Base-by-base conservation (phyloP, 2,329 filamentous ascomycete species). In the Hymenoscyphus fraxineus region DNA sequence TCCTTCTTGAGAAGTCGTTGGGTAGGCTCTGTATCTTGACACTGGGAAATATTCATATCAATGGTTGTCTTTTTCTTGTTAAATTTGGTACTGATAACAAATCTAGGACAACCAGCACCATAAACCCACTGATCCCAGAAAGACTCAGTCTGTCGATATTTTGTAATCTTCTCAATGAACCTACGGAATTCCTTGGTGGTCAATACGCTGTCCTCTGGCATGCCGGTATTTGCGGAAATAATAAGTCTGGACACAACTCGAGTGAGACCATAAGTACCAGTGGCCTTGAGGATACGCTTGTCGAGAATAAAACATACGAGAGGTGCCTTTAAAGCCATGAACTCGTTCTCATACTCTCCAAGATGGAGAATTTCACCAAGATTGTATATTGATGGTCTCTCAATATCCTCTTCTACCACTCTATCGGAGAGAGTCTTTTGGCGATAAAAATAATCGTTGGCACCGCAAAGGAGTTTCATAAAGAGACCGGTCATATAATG, bases 1-100 rank as follows among this genome's bases (percentile, higher is more conserved):
- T 87, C 81, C 67, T 90, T 90, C 22, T 88, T 84, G 15, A 96
- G 80, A 3, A 77, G 78, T 2, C 76, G 84, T 73, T 77, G 82
- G 74, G 78, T 83, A 44, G 75, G 72, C 31, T 74, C 79, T 16
- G 79, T 81, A 51, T 81, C 78, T 66, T 88, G 82, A 38, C 84
- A 85, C 76, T 99, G 96, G 60, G 85, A 85, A 68, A 99, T 91
- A 10, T 87, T 89, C 82, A 99, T 90, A 76, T 98, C 93, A 1
- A 99, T 92, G 35, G 94, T 93, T 3, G 98, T 83, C 71, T 96
- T 91, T 80, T 99, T 99, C 80, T 98, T 98, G 75, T 99, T 99
- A 79, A 99, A 99, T 19, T 89, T 86, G 69, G 97, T 93, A 47
- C 88, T 90, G 59, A 96, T 91, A 59, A 89, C 83, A 71, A 99